Evolutionary conservation across 2,329 filamentous ascomycete species (phyloP).

Genomic region (Epichloe sp.): DNA sequence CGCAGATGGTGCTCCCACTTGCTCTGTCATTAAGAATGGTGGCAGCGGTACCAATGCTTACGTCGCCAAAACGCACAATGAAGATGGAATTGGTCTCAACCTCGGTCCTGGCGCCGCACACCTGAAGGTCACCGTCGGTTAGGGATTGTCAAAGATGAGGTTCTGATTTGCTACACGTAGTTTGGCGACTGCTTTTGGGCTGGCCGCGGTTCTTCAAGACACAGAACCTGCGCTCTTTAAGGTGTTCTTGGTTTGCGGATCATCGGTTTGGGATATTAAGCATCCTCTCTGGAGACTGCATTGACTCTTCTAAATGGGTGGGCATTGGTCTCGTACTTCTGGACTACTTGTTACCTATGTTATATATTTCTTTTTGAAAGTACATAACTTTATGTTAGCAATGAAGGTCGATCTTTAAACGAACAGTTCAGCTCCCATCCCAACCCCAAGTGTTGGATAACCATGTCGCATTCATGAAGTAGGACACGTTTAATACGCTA

Average conservation of each 20-base stretch:
- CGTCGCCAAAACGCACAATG: constrained; percentile 23
- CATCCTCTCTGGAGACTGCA: background rate
- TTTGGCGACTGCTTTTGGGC: background rate
- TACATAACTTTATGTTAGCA: constrained; percentile 5
- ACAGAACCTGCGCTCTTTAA: background rate
- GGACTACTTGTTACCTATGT: constrained; percentile 6
- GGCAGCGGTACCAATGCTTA: constrained; percentile 26
- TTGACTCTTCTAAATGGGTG: constrained; percentile 1
- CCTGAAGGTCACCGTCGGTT: constrained; percentile 21
- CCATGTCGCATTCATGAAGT: too few species aligned
- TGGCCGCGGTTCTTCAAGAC: background rate
- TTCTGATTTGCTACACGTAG: background rate
- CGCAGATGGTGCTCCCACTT: constrained; percentile 20
- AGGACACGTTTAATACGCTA: too few species aligned
- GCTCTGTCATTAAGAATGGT: constrained; percentile 26
- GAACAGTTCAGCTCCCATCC: background rate
- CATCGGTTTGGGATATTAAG: background rate
- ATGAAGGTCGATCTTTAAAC: background rate
- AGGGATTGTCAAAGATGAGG: constrained; percentile 4
- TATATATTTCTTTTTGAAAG: constrained; percentile 6
- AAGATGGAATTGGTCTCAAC: constrained; percentile 31
- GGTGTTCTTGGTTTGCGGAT: background rate
- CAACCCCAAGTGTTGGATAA: background rate
- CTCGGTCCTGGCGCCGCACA: constrained; percentile 14
- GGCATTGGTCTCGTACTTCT: background rate